Base-by-base conservation (phyloP, 192 early-diverging fungal species). In the Obelidium mucronatum region DNA sequence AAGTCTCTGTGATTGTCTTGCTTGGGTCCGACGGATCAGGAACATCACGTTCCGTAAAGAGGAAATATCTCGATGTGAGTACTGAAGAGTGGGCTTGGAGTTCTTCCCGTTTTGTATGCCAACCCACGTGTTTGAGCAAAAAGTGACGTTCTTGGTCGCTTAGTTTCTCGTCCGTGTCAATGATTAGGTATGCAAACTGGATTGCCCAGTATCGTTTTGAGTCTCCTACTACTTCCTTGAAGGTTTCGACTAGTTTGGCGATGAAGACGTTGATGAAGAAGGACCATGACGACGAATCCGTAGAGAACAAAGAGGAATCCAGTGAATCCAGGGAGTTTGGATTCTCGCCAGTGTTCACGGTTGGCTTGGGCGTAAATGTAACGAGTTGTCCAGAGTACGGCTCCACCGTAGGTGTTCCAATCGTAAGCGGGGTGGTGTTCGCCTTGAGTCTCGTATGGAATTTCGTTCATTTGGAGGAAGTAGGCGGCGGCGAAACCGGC, bases 241-340 rank as follows among this genome's bases (percentile, higher is more conserved):
- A 77, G 4, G 76, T 77, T 28, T 70, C 63, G 56, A 58, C 67
- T 6, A 77, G 58, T 67, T 66, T 69, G n/a, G 76, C 76, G 61
- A 77, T 77, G 15, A 77, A 60, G 31, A 77, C 76, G 56, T 77
- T 77, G 24, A 77, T 22, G 30, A 77, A n/a, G 67, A 26, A 77
- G 36, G n/a, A 77, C 54, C 24, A 66, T 56, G 11, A 70, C 67
- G 31, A 66, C 5, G 40, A 77, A 70, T 1, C 60, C 76, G 44
- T 63, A 63, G 11, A 62, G 15, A 24, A 77, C 8, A 40, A 77
- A 77, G 36, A 77, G 44, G 56, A 70, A 31, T 54, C 48, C 36
- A 19, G 76, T 51, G 42, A 70, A 77, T 4, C 28, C 76, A 11
- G 65, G 51, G 42, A 62, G 56, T 36, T 71, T 66, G 1, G 66